Evolutionary conservation across 305 asterid genomes (phyloP).

Genomic region (Solanum chacoense): DNA sequence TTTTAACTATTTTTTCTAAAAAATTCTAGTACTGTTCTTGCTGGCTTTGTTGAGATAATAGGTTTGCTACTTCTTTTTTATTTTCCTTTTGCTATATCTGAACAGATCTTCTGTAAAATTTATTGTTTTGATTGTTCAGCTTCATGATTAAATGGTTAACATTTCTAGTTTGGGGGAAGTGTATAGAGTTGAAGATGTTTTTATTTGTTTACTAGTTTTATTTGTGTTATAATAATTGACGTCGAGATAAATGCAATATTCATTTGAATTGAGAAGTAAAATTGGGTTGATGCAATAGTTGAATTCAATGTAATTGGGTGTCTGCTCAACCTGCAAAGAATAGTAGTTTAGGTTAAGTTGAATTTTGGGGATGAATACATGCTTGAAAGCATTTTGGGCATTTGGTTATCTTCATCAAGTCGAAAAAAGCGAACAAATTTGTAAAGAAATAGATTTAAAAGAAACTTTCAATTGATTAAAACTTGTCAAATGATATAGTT

Average conservation of each 20-base stretch:
- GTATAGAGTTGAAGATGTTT: neutral
- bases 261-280: neutral
- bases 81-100: neutral
- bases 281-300: neutral
- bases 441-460: neutral
- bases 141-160: neutral
- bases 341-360: neutral
- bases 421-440: neutral
- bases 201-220: neutral
- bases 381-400: neutral
- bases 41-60: neutral
- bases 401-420: neutral
- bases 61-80: neutral
- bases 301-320: neutral
- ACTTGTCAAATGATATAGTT: neutral
- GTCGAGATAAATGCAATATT: neutral
- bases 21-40: neutral
- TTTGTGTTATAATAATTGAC: neutral
- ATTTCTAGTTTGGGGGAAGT: neutral
- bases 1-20: neutral
- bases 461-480: neutral
- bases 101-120: neutral
- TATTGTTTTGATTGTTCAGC: neutral
- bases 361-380: neutral
- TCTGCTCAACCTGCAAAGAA: neutral